Evolutionary conservation across 1,284 basidiomycete genomes (phyloP).

Genomic region (Ganoderma meredithae): DNA sequence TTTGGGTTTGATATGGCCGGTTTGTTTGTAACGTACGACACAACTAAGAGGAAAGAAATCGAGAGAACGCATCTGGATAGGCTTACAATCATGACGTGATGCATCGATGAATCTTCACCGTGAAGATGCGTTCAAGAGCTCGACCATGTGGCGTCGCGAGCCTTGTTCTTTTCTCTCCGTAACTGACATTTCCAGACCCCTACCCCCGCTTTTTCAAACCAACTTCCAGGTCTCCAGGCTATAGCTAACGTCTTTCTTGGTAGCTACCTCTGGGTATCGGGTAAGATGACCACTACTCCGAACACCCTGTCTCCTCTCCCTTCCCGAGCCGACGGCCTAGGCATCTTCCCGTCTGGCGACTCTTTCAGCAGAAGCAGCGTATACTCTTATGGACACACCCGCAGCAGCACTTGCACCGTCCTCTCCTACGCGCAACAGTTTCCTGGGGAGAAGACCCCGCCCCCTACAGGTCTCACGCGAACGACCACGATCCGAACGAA

Average conservation of each 20-base stretch:
- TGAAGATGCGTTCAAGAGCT: conserved; percentile 6
- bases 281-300: not conserved
- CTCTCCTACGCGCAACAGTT: conserved; percentile 18
- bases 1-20: not conserved
- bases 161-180: not conserved
- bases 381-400: conserved; percentile 22
- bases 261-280: not conserved
- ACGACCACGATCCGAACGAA: conserved; percentile 29
- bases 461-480: conserved; percentile 8
- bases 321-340: conserved; percentile 25
- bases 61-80: not conserved
- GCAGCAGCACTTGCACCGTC: conserved; percentile 27
- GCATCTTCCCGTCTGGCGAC: conserved; percentile 21
- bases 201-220: not conserved
- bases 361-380: conserved; percentile 13
- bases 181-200: not conserved
- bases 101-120: conserved; percentile 10
- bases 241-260: not conserved
- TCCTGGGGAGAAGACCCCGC: conserved; percentile 2
- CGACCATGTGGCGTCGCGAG: not conserved
- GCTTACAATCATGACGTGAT: not conserved
- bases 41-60: not conserved
- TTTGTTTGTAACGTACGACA: not conserved
- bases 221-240: not conserved
- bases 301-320: conserved; percentile 22